Conservation (phyloP, 257 asterid genomes). For the Orobanche coerulescens region DNA sequence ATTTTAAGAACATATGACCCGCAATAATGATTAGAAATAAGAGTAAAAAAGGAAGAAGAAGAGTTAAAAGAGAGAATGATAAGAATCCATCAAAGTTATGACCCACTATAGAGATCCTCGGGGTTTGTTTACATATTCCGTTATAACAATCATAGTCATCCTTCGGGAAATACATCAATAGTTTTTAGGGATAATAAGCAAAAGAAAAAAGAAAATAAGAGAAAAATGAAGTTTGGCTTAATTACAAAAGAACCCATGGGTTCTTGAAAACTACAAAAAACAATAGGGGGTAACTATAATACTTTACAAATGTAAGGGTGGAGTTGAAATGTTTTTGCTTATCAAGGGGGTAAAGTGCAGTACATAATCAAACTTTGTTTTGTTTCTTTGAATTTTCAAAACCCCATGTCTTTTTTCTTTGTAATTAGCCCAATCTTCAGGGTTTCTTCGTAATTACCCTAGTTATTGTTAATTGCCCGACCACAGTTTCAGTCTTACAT, state of each 20-base stretch:
- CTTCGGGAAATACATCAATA: background rate
- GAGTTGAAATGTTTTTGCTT: too few species aligned
- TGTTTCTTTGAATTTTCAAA: too few species aligned
- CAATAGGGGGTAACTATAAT: too few species aligned
- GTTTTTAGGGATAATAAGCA: background rate
- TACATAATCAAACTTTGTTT: too few species aligned
- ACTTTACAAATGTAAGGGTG: too few species aligned
- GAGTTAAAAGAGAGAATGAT: background rate
- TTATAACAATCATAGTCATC: background rate
- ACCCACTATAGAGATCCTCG: background rate
- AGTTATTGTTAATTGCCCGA: background rate
- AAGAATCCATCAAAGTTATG: background rate
- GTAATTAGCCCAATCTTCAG: too few species aligned
- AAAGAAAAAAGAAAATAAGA: too few species aligned
- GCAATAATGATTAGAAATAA: slow-evolving; percentile 10
- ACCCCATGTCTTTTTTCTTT: too few species aligned
- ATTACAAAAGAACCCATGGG: too few species aligned
- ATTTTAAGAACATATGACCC: slow-evolving; percentile 21
- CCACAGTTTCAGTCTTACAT: background rate
- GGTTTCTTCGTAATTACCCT: background rate
- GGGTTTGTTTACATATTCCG: background rate
- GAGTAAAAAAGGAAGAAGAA: background rate
- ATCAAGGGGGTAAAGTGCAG: too few species aligned
- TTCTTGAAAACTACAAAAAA: too few species aligned
- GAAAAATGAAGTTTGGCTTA: too few species aligned